These are phyloP conservation scores for Saccharomycopsis sp. DNA, from an alignment of 805 yeast species.

Conservation along the genomic window DNA sequence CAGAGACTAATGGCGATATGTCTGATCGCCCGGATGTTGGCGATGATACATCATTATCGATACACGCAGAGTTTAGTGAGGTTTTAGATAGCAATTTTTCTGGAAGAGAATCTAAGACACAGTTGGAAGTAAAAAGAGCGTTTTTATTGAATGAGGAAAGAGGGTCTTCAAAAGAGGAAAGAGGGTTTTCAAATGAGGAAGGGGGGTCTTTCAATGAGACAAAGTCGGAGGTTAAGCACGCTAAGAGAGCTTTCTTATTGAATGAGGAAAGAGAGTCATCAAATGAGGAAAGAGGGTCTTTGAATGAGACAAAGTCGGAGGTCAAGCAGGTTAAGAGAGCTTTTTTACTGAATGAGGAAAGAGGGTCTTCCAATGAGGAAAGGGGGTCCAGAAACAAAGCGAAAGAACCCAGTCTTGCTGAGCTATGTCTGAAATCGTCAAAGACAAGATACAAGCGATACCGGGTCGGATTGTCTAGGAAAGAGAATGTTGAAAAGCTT, in stretches of 20 bases:
- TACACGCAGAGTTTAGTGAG: not conserved
- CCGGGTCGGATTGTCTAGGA: slow-evolving; percentile 20
- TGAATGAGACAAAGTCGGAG: not conserved
- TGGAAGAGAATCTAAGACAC: not conserved
- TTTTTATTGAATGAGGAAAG: not conserved
- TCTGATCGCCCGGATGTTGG: not conserved
- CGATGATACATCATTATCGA: not conserved
- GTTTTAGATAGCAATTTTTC: not conserved
- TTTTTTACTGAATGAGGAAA: not conserved
- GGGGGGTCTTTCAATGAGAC: too few species aligned
- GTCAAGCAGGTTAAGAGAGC: not conserved
- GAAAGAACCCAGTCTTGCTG: slow-evolving; percentile 7
- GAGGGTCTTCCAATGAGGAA: not conserved
- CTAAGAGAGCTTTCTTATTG: not conserved
- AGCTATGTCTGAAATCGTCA: slow-evolving; percentile 15
- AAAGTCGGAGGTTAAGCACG: not conserved
- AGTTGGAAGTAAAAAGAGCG: not conserved
- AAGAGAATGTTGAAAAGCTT: slow-evolving; percentile 13
- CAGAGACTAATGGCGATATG: not conserved
- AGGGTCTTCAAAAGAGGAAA: too few species aligned
- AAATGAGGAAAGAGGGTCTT: not conserved
- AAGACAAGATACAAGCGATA: slow-evolving; percentile 4
- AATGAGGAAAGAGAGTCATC: not conserved
- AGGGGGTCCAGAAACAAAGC: too few species aligned
- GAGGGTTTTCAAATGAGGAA: not conserved